Evolutionary conservation across 805 yeast genomes (phyloP).

Genomic region (Suhomyces prunicola): DNA sequence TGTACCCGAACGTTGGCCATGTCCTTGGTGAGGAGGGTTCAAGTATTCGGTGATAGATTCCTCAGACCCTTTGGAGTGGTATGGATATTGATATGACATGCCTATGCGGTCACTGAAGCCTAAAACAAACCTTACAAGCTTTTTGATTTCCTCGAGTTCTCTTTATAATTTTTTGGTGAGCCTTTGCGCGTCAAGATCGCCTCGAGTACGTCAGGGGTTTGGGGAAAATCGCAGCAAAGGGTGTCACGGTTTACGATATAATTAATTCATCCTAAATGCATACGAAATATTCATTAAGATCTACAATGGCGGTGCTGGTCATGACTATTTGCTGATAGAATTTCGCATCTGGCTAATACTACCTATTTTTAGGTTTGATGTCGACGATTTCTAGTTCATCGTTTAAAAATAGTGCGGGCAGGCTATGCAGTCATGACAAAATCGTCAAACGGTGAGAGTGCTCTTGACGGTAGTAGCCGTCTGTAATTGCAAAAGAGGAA

Average conservation of each 20-base stretch:
- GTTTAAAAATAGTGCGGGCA: background rate
- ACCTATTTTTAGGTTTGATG: background rate
- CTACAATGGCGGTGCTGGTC: background rate
- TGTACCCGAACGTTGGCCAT: slow-evolving; percentile 16
- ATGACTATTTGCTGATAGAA: background rate
- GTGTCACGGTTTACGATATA: background rate
- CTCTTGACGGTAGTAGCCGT: background rate
- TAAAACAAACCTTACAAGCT: background rate
- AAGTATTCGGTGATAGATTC: slow-evolving; percentile 14
- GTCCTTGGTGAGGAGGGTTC: slow-evolving; percentile 8
- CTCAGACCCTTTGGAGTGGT: slow-evolving; percentile 1
- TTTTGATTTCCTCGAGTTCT: background rate
- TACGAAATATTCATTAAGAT: background rate
- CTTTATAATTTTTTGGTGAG: background rate
- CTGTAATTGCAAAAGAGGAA: background rate
- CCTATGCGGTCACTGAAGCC: background rate
- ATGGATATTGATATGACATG: slow-evolving; percentile 1
- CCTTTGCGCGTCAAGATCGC: background rate
- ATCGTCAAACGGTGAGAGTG: background rate
- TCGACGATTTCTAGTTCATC: background rate
- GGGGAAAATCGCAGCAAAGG: background rate
- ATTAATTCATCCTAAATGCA: background rate
- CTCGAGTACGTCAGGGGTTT: background rate
- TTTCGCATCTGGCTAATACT: background rate
- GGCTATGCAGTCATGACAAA: background rate